A percentile compares a stretch with the other conserved stretches of the same genome.
phyloP scores from a whole-genome alignment of 345 rosid genomes.

The Rhodamnia rubescens region DNA sequence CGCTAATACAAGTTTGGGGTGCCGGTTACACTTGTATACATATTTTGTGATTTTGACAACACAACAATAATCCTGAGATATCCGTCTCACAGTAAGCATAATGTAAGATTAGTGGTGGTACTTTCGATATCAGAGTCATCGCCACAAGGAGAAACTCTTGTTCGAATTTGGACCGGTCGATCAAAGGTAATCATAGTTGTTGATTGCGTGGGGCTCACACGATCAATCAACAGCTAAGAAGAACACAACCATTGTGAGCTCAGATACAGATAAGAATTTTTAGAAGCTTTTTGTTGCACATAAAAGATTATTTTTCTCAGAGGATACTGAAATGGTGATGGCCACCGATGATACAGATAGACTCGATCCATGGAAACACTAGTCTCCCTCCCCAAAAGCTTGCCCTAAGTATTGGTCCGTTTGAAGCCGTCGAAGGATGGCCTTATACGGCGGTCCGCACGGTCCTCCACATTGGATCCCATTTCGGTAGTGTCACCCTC shows the following conservation, averaged over 20 bases:
- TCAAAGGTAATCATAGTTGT: neutral
- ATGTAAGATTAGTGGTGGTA: accelerated
- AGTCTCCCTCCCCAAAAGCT: neutral
- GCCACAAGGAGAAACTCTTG: neutral
- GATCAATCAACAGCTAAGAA: neutral
- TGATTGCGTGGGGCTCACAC: neutral
- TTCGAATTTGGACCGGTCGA: accelerated
- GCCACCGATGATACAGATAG: neutral
- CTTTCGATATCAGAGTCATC: neutral
- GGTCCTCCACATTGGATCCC: neutral
- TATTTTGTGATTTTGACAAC: neutral
- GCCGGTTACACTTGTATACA: neutral
- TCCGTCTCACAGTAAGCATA: neutral
- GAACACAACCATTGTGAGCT: neutral
- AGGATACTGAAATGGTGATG: too few species aligned
- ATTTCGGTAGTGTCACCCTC: neutral
- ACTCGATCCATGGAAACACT: neutral
- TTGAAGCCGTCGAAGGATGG: neutral
- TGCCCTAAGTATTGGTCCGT: neutral
- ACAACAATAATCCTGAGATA: neutral
- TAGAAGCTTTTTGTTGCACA: neutral
- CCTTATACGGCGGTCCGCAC: neutral
- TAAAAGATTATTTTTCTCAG: too few species aligned
- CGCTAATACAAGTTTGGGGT: neutral
- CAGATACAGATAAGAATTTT: neutral